phyloP scores from a whole-genome alignment of 2,329 filamentous ascomycete genomes.

The Cladorrhinum sp. region DNA sequence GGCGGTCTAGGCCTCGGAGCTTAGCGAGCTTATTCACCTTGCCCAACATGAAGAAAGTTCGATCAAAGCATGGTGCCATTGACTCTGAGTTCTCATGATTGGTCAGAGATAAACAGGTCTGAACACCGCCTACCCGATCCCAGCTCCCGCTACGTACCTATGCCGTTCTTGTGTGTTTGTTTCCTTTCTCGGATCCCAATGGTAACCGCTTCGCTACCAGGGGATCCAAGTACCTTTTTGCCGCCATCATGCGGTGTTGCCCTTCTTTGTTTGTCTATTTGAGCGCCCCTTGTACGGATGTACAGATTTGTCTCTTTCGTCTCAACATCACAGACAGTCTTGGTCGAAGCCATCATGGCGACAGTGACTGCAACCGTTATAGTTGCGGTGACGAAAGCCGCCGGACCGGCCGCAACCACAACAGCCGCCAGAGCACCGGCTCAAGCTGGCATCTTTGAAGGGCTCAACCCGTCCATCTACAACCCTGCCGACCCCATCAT shows the following conservation, averaged over 20 bases:
- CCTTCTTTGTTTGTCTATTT: neutral
- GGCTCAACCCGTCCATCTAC: conserved; percentile 17
- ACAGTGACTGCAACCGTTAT: conserved; percentile 9
- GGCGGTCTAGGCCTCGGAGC: neutral
- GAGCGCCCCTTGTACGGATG: neutral
- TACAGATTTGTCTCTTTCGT: too few relatives aligned
- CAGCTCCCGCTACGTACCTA: neutral
- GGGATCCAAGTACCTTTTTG: too few relatives aligned
- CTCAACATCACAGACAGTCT: neutral
- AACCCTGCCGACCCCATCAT: conserved; percentile 16
- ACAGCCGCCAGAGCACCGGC: conserved; percentile 10
- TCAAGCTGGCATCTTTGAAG: conserved; percentile 18
- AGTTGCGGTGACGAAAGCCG: neutral
- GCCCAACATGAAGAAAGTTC: neutral
- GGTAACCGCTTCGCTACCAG: too few relatives aligned
- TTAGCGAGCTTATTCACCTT: neutral
- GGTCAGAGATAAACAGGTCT: neutral
- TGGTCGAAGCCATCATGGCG: conserved; percentile 1
- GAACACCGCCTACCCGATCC: neutral
- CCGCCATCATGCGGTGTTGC: neutral
- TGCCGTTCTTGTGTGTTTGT: neutral
- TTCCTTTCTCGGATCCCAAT: neutral
- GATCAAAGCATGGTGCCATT: neutral
- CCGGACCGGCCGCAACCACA: neutral
- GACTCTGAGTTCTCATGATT: too few relatives aligned